Percentiles rank a stretch among this genome's conserved stretches.
phyloP scores from a whole-genome alignment of 2,329 filamentous ascomycete genomes.

The Alternaria longipes region DNA sequence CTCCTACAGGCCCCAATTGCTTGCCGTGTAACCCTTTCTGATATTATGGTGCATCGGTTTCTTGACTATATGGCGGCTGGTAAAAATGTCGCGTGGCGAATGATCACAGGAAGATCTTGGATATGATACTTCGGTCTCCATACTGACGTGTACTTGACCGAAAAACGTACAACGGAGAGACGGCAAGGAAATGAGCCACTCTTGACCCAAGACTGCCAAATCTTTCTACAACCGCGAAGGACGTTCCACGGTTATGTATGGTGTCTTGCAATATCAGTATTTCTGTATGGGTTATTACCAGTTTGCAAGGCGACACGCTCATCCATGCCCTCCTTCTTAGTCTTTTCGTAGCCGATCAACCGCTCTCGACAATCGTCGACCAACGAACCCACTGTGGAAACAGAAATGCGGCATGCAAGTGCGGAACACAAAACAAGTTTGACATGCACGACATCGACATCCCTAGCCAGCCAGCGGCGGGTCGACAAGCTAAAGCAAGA shows the following conservation, averaged over 20 bases:
- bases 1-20: not conserved
- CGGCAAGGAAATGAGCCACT: not conserved
- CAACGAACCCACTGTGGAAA: not conserved
- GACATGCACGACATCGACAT: constrained; percentile 2
- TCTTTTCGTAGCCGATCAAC: not conserved
- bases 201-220: not conserved
- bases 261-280: not conserved
- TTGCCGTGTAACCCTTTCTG: not conserved
- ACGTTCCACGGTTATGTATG: not conserved
- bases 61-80: constrained; percentile 3
- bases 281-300: not conserved
- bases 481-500: not conserved
- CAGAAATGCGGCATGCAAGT: not conserved
- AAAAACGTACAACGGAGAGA: not conserved
- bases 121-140: not conserved
- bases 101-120: not conserved
- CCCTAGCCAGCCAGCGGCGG: not conserved
- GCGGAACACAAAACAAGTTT: not conserved
- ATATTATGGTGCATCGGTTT: constrained; percentile 1
- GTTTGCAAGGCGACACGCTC: not conserved
- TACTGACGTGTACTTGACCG: not conserved
- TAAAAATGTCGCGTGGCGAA: not conserved
- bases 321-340: not conserved
- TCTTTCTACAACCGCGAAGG: not conserved
- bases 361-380: not conserved